Evolutionary conservation across 2,329 filamentous ascomycete species (phyloP).

Genomic region (Dactylellina drechsleri): DNA sequence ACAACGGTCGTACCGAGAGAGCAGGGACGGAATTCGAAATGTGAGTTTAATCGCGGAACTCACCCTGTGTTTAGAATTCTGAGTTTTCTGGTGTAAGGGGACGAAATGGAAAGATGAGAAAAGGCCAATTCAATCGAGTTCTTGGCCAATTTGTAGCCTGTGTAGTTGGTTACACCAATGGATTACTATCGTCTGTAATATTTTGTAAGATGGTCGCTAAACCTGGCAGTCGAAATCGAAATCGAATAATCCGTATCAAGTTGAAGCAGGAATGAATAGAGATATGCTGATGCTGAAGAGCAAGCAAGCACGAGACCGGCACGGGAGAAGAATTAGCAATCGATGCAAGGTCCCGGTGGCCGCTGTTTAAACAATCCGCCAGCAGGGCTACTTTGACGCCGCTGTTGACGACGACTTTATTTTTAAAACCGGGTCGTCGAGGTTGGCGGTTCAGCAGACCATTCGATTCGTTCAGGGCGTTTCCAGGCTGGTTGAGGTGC

Average conservation of each 20-base stretch:
- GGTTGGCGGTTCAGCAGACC: constrained; percentile 49
- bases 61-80: not conserved
- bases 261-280: not conserved
- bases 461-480: constrained; percentile 51
- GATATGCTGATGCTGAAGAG: constrained; percentile 1
- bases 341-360: constrained; percentile 10
- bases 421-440: constrained; percentile 12
- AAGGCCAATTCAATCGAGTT: too few species aligned
- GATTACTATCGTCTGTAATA: too few species aligned
- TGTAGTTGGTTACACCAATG: too few species aligned
- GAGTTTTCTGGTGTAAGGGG: not conserved
- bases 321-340: constrained; percentile 9
- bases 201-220: too few species aligned
- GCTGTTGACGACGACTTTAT: constrained; percentile 19
- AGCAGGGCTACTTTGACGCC: constrained; percentile 23
- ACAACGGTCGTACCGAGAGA: constrained; percentile 29
- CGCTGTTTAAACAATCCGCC: constrained; percentile 6
- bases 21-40: constrained; percentile 28
- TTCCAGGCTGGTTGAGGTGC: constrained; percentile 8
- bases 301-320: constrained; percentile 27
- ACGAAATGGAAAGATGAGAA: too few species aligned
- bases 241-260: not conserved
- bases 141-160: too few species aligned
- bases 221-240: not conserved
- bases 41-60: constrained; percentile 23